Conservation (phyloP, 164 flowering plant genomes). For the Vitis labrusca region DNA sequence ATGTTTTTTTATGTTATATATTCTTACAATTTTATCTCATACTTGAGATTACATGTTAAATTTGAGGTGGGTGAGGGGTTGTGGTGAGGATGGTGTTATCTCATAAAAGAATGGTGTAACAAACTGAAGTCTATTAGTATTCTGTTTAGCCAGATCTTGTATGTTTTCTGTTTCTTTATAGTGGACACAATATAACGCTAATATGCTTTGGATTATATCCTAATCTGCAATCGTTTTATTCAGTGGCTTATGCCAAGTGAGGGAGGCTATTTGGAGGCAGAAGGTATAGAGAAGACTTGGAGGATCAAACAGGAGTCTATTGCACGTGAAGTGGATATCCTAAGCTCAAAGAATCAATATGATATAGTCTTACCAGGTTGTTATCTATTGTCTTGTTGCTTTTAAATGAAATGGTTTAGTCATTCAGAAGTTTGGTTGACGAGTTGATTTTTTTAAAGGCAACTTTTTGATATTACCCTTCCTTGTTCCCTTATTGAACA, state of each 20-base stretch:
- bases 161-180: too few species aligned
- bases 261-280: slow-evolving; percentile 82
- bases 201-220: background rate
- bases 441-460: background rate
- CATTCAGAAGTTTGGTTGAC: background rate
- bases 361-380: slow-evolving; percentile 90
- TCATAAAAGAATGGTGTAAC: background rate
- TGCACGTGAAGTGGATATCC: slow-evolving; percentile 70
- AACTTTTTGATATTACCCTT: background rate
- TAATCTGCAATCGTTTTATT: background rate
- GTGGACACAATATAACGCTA: too few species aligned
- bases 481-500: background rate
- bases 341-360: slow-evolving; percentile 71
- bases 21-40: too few species aligned
- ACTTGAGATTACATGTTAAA: too few species aligned
- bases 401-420: background rate
- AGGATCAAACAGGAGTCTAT: slow-evolving; percentile 70
- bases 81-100: too few species aligned
- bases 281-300: slow-evolving; percentile 91
- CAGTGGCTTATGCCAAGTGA: slow-evolving; percentile 97
- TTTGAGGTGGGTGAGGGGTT: background rate
- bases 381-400: slow-evolving; percentile 1
- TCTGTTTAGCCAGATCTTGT: background rate
- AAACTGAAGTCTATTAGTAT: background rate
- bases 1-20: background rate